Evolutionary conservation across 257 asterid genomes (phyloP).

Genomic region (Buddleja alternifolia): DNA sequence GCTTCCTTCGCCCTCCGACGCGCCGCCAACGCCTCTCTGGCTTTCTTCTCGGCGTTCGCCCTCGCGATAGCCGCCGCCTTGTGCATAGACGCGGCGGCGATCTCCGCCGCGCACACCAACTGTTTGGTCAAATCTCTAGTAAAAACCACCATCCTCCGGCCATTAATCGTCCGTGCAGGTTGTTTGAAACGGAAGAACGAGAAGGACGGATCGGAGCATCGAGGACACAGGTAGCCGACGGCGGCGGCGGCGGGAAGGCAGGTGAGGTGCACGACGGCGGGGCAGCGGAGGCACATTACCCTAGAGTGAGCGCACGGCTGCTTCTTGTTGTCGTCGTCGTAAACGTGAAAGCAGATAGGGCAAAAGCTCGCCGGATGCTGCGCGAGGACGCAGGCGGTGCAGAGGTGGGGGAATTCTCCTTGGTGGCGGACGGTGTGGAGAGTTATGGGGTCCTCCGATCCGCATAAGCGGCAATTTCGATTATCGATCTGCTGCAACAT

Average conservation of each 20-base stretch:
- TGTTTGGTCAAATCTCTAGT: conserved; percentile 29
- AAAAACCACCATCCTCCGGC: background rate
- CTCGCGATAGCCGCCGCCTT: conserved; percentile 43
- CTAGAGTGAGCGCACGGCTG: conserved; percentile 28
- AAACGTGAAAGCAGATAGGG: conserved; percentile 40
- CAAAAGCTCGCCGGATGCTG: conserved; percentile 36
- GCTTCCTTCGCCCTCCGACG: conserved; percentile 37
- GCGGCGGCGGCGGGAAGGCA: conserved; percentile 39
- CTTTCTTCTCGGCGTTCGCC: conserved; percentile 42
- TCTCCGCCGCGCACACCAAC: conserved; percentile 40
- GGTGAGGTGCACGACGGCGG: conserved; percentile 41
- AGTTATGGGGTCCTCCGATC: conserved; percentile 20
- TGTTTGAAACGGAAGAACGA: conserved; percentile 17
- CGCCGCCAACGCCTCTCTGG: conserved; percentile 33
- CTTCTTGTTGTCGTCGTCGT: conserved; percentile 18
- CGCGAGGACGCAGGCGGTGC: conserved; percentile 48
- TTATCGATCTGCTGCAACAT: too few species aligned
- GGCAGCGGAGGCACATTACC: conserved; percentile 42
- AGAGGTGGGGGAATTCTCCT: conserved; percentile 37
- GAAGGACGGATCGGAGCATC: conserved; percentile 35
- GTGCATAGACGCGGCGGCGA: conserved; percentile 29
- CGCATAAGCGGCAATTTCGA: conserved; percentile 32
- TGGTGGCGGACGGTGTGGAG: conserved; percentile 39
- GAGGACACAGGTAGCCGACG: conserved; percentile 38
- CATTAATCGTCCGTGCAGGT: background rate